These are phyloP conservation scores for Pseudogymnoascus sp. DNA, from an alignment of 2,329 filamentous ascomycete species.

Conservation along the genomic window DNA sequence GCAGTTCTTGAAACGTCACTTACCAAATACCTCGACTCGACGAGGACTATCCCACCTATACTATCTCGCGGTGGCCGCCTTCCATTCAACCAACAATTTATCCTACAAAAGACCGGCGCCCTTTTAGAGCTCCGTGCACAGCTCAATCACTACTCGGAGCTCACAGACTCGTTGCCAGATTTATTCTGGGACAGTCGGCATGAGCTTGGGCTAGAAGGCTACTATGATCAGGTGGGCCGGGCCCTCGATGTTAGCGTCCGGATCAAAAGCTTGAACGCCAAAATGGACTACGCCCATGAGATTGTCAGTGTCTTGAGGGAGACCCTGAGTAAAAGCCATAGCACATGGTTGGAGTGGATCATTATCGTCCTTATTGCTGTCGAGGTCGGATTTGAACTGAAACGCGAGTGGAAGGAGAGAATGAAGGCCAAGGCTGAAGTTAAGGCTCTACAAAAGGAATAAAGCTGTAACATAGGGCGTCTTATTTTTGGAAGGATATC, in stretches of 20 bases:
- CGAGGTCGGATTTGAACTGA: constrained; percentile 82
- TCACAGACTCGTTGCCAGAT: constrained; percentile 90
- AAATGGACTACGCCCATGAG: constrained; percentile 96
- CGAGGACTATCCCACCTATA: constrained; percentile 70
- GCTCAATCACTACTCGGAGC: constrained; percentile 91
- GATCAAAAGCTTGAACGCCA: constrained; percentile 88
- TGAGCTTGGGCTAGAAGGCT: constrained; percentile 83
- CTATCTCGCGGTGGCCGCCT: constrained; percentile 61
- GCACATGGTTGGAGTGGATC: constrained; percentile 83
- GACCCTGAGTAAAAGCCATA: constrained; percentile 83
- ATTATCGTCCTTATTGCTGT: constrained; percentile 91
- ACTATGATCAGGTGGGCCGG: constrained; percentile 88
- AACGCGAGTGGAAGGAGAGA: constrained; percentile 39
- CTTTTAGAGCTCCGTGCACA: constrained; percentile 83
- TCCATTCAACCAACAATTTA: constrained; percentile 65
- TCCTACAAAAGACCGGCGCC: constrained; percentile 89
- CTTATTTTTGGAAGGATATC: not conserved
- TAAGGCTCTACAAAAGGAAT: not conserved
- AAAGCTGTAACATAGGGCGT: not conserved
- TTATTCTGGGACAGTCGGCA: constrained; percentile 92
- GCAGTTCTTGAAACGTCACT: constrained; percentile 82
- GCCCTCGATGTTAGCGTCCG: constrained; percentile 86
- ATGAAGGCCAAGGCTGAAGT: not conserved
- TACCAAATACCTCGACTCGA: constrained; percentile 78
- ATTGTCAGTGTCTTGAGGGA: constrained; percentile 85